Evolutionary conservation across 2,329 filamentous ascomycete species (phyloP).

Genomic region (Calonectria fujianensis): DNA sequence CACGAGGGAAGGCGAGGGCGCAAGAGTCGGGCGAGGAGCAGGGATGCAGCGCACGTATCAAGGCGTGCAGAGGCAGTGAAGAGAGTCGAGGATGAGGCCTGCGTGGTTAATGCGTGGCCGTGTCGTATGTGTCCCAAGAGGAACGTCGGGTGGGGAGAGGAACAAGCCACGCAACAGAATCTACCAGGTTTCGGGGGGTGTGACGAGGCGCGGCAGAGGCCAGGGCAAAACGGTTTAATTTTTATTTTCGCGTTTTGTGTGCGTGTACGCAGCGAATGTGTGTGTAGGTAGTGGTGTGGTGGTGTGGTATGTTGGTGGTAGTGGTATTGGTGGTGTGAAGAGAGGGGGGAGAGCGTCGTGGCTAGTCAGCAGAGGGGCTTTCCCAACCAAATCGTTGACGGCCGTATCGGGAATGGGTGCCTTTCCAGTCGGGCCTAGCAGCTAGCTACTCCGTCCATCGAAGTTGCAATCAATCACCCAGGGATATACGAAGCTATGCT

Average conservation of each 20-base stretch:
- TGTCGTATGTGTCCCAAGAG: slow-evolving; percentile 16
- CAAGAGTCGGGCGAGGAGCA: slow-evolving; percentile 52
- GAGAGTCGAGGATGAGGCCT: slow-evolving; percentile 22
- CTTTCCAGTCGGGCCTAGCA: not conserved
- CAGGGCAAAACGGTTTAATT: not conserved
- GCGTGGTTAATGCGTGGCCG: slow-evolving; percentile 35
- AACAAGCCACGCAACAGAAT: slow-evolving; percentile 23
- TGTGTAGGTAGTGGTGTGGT: slow-evolving; percentile 9
- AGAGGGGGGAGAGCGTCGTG: slow-evolving; percentile 7
- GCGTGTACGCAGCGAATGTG: not conserved
- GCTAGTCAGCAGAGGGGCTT: not conserved
- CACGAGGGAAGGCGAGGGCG: slow-evolving; percentile 45
- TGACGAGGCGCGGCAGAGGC: not conserved
- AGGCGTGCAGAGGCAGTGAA: slow-evolving; percentile 39
- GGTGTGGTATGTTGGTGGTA: slow-evolving; percentile 8
- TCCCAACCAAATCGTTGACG: slow-evolving; percentile 15
- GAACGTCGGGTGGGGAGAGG: slow-evolving; percentile 21
- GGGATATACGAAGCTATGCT: slow-evolving; percentile 20
- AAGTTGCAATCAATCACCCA: slow-evolving; percentile 4
- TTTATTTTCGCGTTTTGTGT: slow-evolving; percentile 19
- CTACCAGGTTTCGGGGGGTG: slow-evolving; percentile 18
- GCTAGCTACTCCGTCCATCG: not conserved
- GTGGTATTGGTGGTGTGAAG: slow-evolving; percentile 3
- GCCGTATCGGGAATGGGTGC: slow-evolving; percentile 15
- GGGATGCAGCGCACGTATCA: slow-evolving; percentile 49